Evolutionary conservation across 2,329 filamentous ascomycete species (phyloP), one percentile per base, ranked within the genome.

Genomic region (Ceratocystis huliohia): DNA sequence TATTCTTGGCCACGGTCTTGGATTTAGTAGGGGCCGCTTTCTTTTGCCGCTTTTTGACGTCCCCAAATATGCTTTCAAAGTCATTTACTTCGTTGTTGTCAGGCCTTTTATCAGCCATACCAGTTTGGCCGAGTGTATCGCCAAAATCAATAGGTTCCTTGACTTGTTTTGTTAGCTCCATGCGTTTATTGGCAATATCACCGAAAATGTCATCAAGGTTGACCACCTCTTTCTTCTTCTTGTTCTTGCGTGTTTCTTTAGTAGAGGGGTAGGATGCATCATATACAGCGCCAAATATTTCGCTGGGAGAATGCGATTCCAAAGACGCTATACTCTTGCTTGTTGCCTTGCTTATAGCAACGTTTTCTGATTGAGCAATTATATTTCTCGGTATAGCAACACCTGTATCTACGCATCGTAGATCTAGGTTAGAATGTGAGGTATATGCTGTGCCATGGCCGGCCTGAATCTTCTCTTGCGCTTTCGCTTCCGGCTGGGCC

Each of bases 181-280:
- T 65, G 37, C 25, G 33, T 13, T n/a, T 10, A 8, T 33, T 57
- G 6, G 48, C 15, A 17, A 57, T 61, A 28, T 56, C 33, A 50
- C 61, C 30, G 63, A 63, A 66, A 25, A 66, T 63, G 17, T 66
- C 65, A 22, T 63, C 65, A 30, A 66, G 41, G 5, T 3, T 37
- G 17, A 8, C 28, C 4, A 20, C 22, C 2, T 37, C 25, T 25
- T 64, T 50, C 8, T 37, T 33, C 8, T 37, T 41, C 37, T 41
- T 41, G 2, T 25, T 33, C 8, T 37, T 50, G 2, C 5, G n/a
- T 20, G 41, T 22, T 5, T 10, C 17, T 64, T 64, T 37, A 5
- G 28, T 46, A 37, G 62, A n/a, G 17, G 30, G 20, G 33, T 4
- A n/a, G 7, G 56, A 28, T n/a, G 56, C 30, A 6, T 30, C n/a